These are phyloP conservation scores for Pythium coloratum DNA, from an alignment of 352 stramenopile species.

Conservation along the genomic window DNA sequence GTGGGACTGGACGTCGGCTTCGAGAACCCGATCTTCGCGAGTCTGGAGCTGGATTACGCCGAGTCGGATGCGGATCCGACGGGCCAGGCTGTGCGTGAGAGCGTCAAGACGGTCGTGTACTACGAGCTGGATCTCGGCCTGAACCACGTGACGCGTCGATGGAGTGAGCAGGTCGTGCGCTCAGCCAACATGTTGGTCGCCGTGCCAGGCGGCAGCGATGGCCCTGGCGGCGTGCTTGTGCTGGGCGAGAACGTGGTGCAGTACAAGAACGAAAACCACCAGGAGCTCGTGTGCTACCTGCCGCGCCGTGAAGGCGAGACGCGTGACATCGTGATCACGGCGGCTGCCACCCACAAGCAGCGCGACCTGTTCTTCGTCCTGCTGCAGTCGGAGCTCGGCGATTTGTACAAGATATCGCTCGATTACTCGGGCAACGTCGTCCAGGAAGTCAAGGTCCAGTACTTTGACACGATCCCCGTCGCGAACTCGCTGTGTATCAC, in stretches of 20 bases:
- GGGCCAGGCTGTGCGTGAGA: conserved; percentile 53
- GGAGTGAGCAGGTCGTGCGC: conserved; percentile 86
- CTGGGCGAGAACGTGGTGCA: conserved; percentile 95
- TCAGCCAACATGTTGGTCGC: conserved; percentile 95
- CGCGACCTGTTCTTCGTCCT: conserved; percentile 97
- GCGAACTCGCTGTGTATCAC: conserved; percentile 96
- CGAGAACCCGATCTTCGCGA: conserved; percentile 99
- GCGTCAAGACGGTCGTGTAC: conserved; percentile 96
- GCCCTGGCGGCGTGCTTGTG: conserved; percentile 94
- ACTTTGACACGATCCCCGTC: conserved; percentile 96
- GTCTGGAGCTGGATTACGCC: conserved; percentile 95
- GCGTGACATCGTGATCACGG: conserved; percentile 92
- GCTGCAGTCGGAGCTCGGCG: conserved; percentile 97
- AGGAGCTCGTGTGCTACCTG: conserved; percentile 71
- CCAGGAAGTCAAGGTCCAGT: conserved; percentile 90
- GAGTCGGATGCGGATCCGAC: conserved; percentile 85
- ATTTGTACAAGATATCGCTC: conserved; percentile 98
- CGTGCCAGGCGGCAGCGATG: conserved; percentile 79
- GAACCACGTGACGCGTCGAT: conserved; percentile 98
- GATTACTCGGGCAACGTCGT: conserved; percentile 81
- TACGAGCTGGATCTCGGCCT: conserved; percentile 99
- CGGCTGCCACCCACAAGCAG: conserved; percentile 93
- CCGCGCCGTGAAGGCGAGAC: conserved; percentile 72
- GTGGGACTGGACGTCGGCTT: conserved; percentile 98
- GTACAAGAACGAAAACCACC: conserved; percentile 96